Percentiles rank a stretch among this genome's conserved stretches.
phyloP scores from a whole-genome alignment of 2,329 filamentous ascomycete genomes.

The Aspergillus fijiensis region DNA sequence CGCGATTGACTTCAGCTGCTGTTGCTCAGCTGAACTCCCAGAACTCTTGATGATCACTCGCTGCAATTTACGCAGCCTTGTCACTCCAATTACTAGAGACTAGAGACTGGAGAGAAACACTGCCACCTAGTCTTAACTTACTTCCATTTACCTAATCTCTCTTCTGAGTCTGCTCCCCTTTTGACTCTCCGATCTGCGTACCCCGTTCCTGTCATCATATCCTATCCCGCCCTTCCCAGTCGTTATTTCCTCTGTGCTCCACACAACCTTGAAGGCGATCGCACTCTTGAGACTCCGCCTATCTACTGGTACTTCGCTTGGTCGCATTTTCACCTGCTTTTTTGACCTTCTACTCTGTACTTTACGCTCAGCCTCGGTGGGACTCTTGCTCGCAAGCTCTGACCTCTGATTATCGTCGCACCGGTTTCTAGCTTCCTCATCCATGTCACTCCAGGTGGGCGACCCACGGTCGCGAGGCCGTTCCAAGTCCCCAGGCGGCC shows the following conservation, averaged over 20 bases:
- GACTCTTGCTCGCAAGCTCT: background rate
- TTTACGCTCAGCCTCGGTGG: background rate
- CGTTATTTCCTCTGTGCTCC: background rate
- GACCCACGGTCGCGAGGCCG: constrained; percentile 46
- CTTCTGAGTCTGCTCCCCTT: background rate
- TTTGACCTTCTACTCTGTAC: background rate
- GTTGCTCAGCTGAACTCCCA: constrained; percentile 6
- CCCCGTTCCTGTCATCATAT: background rate
- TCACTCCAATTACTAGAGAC: background rate
- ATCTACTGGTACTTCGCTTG: background rate
- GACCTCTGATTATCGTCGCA: background rate
- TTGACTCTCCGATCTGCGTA: background rate
- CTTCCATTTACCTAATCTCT: background rate
- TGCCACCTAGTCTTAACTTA: background rate
- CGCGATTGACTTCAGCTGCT: background rate
- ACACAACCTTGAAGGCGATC: background rate
- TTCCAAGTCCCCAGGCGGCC: constrained; percentile 46
- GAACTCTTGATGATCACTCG: background rate
- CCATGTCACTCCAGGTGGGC: constrained; percentile 41
- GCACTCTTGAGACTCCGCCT: background rate
- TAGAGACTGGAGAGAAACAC: background rate
- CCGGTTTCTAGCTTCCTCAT: constrained; percentile 7
- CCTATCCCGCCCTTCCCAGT: background rate
- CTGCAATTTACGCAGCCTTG: constrained; percentile 2
- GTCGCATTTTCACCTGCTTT: background rate